Base-by-base conservation (phyloP, 176 grass and related monocot species). In the Hordeum marinum region DNA sequence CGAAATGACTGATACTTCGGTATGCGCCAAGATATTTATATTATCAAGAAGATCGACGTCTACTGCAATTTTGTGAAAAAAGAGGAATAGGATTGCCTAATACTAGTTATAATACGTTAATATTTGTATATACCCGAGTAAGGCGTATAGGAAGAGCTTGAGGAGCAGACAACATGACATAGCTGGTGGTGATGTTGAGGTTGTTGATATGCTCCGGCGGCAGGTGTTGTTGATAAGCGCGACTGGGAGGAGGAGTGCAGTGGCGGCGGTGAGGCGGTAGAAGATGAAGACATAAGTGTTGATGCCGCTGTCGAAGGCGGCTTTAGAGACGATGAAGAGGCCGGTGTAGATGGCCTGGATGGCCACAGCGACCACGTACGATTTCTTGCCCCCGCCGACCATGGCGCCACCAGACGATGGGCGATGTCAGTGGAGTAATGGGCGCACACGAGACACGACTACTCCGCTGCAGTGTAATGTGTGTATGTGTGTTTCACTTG, bases 261-360 rank as follows among this genome's bases (percentile, higher is more conserved):
- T 43, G 37, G 88, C 91, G 45, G 59, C 36, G 6, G 82, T 85
- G 60, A 90, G 91, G 1, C 91, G 85, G 71, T 93, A 93, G 85
- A 93, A 85, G 82, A 90, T 29, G 59, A 88, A 90, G 58, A 93
- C 79, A 17, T 69, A 73, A 9, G 91, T 86, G 85, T 61, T 90
- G 45, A 90, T 35, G 26, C 85, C 91, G 3, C 63, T 23, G 31
- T 90, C 77, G 35, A 93, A 88, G 3, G 88, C 88, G 0, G 88
- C 85, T 64, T 90, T 93, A 1, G 85, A 85, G 42, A 90, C 10
- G 10, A 90, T 67, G 15, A 76, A 93, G 32, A 88, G 29, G 15
- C 88, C 88, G 6, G 88, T 60, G 69, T 80, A 86, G 36, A 82
- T 83, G 12, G 76, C 0, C 62, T 90, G 92, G 80, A 90, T 81